These are phyloP conservation scores for Aegilops sharonensis DNA, from an alignment of 176 grass and related monocot species.

Conservation along the genomic window DNA sequence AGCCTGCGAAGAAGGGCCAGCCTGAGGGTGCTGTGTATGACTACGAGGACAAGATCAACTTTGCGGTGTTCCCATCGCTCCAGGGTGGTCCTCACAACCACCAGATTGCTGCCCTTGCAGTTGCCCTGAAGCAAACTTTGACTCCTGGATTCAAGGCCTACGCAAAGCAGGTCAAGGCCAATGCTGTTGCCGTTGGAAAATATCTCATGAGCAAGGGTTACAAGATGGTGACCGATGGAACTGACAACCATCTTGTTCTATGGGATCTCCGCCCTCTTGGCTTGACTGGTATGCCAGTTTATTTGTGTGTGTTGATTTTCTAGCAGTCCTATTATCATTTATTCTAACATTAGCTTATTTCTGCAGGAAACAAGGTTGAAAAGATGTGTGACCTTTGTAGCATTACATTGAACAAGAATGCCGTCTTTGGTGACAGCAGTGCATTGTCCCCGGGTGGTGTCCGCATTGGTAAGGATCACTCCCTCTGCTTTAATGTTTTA, in stretches of 20 bases:
- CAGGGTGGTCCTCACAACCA: conserved; percentile 99
- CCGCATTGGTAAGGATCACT: conserved; percentile 72
- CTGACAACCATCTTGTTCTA: conserved; percentile 98
- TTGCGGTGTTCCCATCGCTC: conserved; percentile 95
- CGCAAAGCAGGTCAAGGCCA: conserved; percentile 92
- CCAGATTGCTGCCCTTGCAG: conserved; percentile 92
- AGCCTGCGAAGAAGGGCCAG: conserved; percentile 95
- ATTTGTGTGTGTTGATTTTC: not conserved
- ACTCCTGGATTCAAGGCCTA: conserved; percentile 91
- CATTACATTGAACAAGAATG: conserved; percentile 98
- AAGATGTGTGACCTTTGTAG: conserved; percentile 92
- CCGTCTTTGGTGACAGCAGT: conserved; percentile 97
- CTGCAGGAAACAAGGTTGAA: conserved; percentile 93
- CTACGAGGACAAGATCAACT: conserved; percentile 94
- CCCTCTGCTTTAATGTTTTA: not conserved
- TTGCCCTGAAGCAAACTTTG: conserved; percentile 80
- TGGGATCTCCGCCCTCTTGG: conserved; percentile 99
- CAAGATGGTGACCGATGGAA: conserved; percentile 97
- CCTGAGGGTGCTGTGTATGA: conserved; percentile 90
- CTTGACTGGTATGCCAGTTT: conserved; percentile 68
- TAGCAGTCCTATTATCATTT: not conserved
- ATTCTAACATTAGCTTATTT: not conserved
- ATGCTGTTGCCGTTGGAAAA: conserved; percentile 87
- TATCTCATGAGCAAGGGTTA: conserved; percentile 98
- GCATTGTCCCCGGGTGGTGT: conserved; percentile 93